Evolutionary conservation across 2,329 filamentous ascomycete species (phyloP), one percentile per base, ranked within the genome.

Genomic region (Aureobasidium lini): DNA sequence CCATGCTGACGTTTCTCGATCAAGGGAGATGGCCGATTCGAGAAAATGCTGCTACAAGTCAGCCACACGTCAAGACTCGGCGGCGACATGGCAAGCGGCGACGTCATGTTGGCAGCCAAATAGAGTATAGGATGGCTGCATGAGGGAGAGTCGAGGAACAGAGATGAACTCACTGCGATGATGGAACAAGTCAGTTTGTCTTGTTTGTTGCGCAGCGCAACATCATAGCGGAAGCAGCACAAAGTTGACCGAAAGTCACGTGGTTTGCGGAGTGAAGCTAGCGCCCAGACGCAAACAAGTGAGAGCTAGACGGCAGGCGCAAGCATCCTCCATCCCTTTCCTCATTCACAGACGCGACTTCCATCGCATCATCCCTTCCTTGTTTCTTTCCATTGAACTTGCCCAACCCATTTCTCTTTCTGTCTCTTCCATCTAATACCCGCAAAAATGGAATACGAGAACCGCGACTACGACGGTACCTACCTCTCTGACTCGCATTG

Each of bases 391-490:
- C 39, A 44, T 46, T 57, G 29, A 44, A 3, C 29, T 31, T 37
- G 15, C 16, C 39, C 23, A 29, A 29, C 13, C 32, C 40, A 23
- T 37, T 32, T 57, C 32, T n/a, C 32, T 34, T 40, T 57, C 31
- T 32, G 9, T 44, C 48, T 58, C 60, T 37, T 52, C 50, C 53
- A 59, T 57, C 59, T 59, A 53, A 54, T 46, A 54, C 77, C 74
- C 73, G 72, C 74, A 66, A 76, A 75, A 67, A 81, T 84, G 77
- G 84, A 88, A 66, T 87, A 85, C 77, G 84, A 87, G 70, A 81
- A 80, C 68, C 84, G 86, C 64, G 80, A 81, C 71, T 88, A 86
- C 72, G 84, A 86, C 64, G 84, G 85, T 87, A 79, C 69, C 77
- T 73, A 52, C 64, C 28, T 53, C 49, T 39, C 59, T 57, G 50